These are phyloP conservation scores for Umbelopsis vinacea DNA, from an alignment of 192 early-diverging fungal genomes.

Conservation along the genomic window DNA sequence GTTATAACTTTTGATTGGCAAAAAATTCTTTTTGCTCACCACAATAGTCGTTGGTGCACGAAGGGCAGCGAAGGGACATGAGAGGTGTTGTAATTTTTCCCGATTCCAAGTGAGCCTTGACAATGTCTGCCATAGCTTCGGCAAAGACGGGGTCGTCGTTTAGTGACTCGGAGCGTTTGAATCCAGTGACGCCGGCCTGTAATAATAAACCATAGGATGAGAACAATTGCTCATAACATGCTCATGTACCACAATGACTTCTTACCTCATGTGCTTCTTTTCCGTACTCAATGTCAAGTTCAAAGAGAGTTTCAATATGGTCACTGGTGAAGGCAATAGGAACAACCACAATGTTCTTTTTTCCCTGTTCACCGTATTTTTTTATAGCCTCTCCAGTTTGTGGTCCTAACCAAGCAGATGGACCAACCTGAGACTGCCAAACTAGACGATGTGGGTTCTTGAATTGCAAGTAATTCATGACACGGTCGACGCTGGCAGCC, in stretches of 20 bases:
- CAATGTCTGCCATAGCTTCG: conserved; percentile 85
- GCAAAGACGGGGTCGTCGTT: conserved; percentile 94
- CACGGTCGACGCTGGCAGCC: conserved; percentile 78
- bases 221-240: neutral
- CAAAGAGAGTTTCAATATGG: conserved; percentile 97
- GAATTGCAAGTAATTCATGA: conserved; percentile 75
- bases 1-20: conserved; percentile 33
- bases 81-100: conserved; percentile 52
- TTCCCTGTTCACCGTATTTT: conserved; percentile 74
- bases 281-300: conserved; percentile 94
- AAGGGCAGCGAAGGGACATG: conserved; percentile 71
- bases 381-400: conserved; percentile 83
- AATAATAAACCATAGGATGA: neutral
- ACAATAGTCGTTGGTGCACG: conserved; percentile 74
- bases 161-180: conserved; percentile 88
- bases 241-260: neutral
- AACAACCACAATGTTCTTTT: conserved; percentile 83
- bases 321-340: conserved; percentile 97
- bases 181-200: conserved; percentile 77
- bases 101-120: conserved; percentile 74
- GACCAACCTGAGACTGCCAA: conserved; percentile 97
- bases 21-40: conserved; percentile 68
- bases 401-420: conserved; percentile 90
- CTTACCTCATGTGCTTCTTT: conserved; percentile 78
- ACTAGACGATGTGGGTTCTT: conserved; percentile 86